Conservation (phyloP, 352 stramenopile genomes). For the Pythium phragmiticola region DNA sequence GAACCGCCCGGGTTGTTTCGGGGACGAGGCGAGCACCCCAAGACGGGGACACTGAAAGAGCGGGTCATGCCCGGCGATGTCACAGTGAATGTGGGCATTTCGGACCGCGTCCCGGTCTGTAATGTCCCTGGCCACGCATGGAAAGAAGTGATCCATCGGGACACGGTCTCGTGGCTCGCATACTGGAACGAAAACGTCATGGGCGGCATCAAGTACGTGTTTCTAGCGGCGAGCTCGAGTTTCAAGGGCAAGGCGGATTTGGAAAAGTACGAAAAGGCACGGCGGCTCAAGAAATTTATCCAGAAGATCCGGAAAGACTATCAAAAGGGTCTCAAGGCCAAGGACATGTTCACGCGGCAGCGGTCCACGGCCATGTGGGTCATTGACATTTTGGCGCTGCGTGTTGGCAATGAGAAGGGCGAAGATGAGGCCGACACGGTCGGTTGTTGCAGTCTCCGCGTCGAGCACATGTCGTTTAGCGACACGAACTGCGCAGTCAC, state of each 20-base stretch:
- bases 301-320: slow-evolving; percentile 94
- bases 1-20: slow-evolving; percentile 98
- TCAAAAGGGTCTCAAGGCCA: slow-evolving; percentile 82
- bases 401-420: slow-evolving; percentile 99
- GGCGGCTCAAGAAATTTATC: slow-evolving; percentile 97
- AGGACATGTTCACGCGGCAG: slow-evolving; percentile 92
- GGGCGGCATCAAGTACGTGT: slow-evolving; percentile 98
- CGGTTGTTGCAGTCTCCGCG: slow-evolving; percentile 98
- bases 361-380: slow-evolving; percentile 99
- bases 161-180: slow-evolving; percentile 90
- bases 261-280: slow-evolving; percentile 99
- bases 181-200: slow-evolving; percentile 99
- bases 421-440: slow-evolving; percentile 99
- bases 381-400: slow-evolving; percentile 99
- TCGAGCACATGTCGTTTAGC: slow-evolving; percentile 98
- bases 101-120: slow-evolving; percentile 90
- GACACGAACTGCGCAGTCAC: slow-evolving; percentile 93
- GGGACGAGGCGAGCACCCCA: slow-evolving; percentile 98
- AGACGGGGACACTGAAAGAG: slow-evolving; percentile 98
- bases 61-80: slow-evolving; percentile 96
- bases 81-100: slow-evolving; percentile 95
- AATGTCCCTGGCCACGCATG: slow-evolving; percentile 94
- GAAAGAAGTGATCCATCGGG: slow-evolving; percentile 95
- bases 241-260: slow-evolving; percentile 99
- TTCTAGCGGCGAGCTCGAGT: slow-evolving; percentile 95